Evolutionary conservation across 345 rosid species (phyloP), one percentile per base, ranked within the genome.

Genomic region (Corchorus olitorius): DNA sequence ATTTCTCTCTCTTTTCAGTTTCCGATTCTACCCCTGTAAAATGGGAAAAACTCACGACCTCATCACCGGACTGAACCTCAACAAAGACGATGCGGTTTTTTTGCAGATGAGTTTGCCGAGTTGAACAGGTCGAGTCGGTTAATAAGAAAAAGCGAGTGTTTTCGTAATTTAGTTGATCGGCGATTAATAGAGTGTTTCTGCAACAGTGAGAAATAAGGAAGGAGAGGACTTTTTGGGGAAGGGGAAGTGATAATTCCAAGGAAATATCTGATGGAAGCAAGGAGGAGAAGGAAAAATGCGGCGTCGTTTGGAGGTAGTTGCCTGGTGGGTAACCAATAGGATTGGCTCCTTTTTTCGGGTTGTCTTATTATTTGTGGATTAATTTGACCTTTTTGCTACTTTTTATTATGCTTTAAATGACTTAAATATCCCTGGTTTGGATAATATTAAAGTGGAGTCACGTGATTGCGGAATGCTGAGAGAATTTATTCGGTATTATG

Each of bases 341-440:
- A 46, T 12, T 39, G 20, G 66, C 35, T n/a, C 58, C 6, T 39
- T 35, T 27, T 34, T 15, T 37, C 37, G 10, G 48, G 13, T 35
- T 56, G 66, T 74, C 39, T 34, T 66, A n/a, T 59, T 55, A 53
- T 77, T 37, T 49, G 70, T 69, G 45, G 17, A 46, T 55, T 65
- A 53, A 64, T 60, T 45, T 67, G 61, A 22, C 46, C 77, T 27
- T 49, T 27, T 48, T 20, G 19, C 12, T 19, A 5, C 35, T 65
- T 60, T 53, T 22, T 49, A 17, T 46, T 4, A 0, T 35, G 16
- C 22, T 5, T 2, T 4, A 15, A 71, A 49, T 77, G 76, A 61
- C 81, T 43, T 14, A 65, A 73, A 62, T 70, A 17, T 16, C 81
- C 84, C 2, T 55, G 0, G 14, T 66, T 77, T 17, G 79, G 83